Conservation (phyloP, 768 basidiomycete species). For the Russula sp. region DNA sequence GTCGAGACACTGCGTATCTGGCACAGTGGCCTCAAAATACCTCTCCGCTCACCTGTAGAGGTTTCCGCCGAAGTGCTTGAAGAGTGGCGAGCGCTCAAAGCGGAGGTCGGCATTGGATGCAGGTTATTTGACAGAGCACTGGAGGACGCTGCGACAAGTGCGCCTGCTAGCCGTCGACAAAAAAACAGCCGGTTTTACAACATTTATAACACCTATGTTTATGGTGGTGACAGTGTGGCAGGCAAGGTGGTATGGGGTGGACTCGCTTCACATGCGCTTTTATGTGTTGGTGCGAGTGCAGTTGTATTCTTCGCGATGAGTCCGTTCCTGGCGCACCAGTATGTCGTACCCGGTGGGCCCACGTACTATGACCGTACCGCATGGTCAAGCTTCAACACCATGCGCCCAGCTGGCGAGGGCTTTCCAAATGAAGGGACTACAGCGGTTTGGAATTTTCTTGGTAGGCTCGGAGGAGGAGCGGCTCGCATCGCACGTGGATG, state of each 20-base stretch:
- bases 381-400: constrained; percentile 72
- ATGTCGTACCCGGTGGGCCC: constrained; percentile 54
- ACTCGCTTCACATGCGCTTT: constrained; percentile 15
- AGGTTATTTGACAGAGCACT: constrained; percentile 68
- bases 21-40: constrained; percentile 52
- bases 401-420: constrained; percentile 65
- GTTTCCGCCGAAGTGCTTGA: constrained; percentile 60
- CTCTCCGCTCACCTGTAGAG: constrained; percentile 37
- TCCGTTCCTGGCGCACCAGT: constrained; percentile 50
- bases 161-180: constrained; percentile 22
- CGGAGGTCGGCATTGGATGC: constrained; percentile 73
- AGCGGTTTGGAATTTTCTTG: constrained; percentile 62
- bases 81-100: constrained; percentile 75
- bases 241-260: constrained; percentile 7
- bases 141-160: constrained; percentile 25
- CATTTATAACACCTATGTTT: constrained; percentile 73
- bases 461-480: constrained; percentile 66
- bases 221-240: constrained; percentile 36
- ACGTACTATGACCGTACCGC: constrained; percentile 71
- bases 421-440: constrained; percentile 50
- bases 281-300: constrained; percentile 58
- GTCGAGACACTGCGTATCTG: constrained; percentile 59
- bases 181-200: constrained; percentile 63
- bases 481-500: constrained; percentile 70
- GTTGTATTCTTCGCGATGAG: constrained; percentile 54